Evolutionary conservation across 2,329 filamentous ascomycete species (phyloP).

Genomic region (Dothistroma septosporum): DNA sequence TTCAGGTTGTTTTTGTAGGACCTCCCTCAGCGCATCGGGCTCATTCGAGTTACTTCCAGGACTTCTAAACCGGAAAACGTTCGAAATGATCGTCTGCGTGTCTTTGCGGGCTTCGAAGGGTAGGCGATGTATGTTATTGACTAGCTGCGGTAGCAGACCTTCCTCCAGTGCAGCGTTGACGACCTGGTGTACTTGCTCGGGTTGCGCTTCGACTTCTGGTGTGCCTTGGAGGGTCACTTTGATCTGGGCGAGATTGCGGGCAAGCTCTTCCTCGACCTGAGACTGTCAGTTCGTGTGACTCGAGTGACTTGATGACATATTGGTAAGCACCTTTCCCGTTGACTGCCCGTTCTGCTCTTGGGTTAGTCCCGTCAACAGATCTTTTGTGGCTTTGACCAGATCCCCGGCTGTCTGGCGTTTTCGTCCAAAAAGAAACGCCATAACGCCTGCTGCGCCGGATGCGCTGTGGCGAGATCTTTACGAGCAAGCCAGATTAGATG

Average conservation of each 20-base stretch:
- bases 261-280: slow-evolving; percentile 78
- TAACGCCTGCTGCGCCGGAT: slow-evolving; percentile 35
- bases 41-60: slow-evolving; percentile 65
- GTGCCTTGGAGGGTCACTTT: slow-evolving; percentile 91
- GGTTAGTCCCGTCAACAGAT: slow-evolving; percentile 56
- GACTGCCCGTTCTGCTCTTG: slow-evolving; percentile 48
- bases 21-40: slow-evolving; percentile 80
- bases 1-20: slow-evolving; percentile 79
- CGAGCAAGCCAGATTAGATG: background rate
- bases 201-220: slow-evolving; percentile 79
- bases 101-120: slow-evolving; percentile 97
- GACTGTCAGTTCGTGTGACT: slow-evolving; percentile 4
- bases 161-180: slow-evolving; percentile 82
- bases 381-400: slow-evolving; percentile 59
- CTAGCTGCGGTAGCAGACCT: slow-evolving; percentile 80
- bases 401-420: slow-evolving; percentile 58
- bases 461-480: slow-evolving; percentile 6
- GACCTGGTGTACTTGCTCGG: slow-evolving; percentile 82
- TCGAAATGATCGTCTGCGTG: slow-evolving; percentile 91
- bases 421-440: slow-evolving; percentile 68
- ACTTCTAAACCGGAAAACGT: slow-evolving; percentile 85
- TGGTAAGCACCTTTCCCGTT: slow-evolving; percentile 37
- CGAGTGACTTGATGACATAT: background rate
- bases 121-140: slow-evolving; percentile 74
- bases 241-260: slow-evolving; percentile 82